Conservation (phyloP, 208 protist species). For the Trypanosoma platydactyli region DNA sequence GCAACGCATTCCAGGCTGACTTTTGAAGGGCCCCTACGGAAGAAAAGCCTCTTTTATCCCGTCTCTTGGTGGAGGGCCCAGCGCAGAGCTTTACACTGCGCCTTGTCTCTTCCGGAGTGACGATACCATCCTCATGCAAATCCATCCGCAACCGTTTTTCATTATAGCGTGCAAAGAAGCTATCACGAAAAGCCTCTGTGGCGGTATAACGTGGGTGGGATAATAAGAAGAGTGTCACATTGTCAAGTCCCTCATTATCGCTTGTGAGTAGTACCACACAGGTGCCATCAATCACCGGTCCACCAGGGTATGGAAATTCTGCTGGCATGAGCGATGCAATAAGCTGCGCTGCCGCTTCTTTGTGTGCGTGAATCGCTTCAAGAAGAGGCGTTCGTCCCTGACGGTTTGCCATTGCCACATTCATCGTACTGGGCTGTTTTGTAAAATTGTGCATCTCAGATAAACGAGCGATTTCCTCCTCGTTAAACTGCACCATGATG, state of each 20-base stretch:
- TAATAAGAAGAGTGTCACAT: conserved; percentile 62
- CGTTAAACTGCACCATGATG: conserved; percentile 73
- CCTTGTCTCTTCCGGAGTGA: not conserved
- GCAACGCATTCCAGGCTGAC: not conserved
- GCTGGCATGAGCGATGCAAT: conserved; percentile 39
- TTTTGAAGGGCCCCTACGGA: not conserved
- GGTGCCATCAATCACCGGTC: conserved; percentile 65
- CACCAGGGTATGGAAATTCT: conserved; percentile 34
- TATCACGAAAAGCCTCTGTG: conserved; percentile 17
- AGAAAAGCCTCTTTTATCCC: not conserved
- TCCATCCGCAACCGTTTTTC: conserved; percentile 25
- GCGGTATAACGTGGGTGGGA: conserved; percentile 34
- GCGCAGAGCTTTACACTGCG: not conserved
- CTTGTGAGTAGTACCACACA: conserved; percentile 64
- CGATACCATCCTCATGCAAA: conserved; percentile 14
- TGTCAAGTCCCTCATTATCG: conserved; percentile 47
- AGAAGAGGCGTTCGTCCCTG: conserved; percentile 68
- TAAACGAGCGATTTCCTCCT: conserved; percentile 60
- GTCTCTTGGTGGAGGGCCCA: not conserved
- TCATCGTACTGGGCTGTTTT: conserved; percentile 31
- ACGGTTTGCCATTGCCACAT: conserved; percentile 48
- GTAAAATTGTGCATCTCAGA: conserved; percentile 20
- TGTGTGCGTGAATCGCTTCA: conserved; percentile 57
- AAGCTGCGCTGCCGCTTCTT: conserved; percentile 58
- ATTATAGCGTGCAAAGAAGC: conserved; percentile 31